Base-by-base conservation (phyloP, 2,329 filamentous ascomycete species). In the Arachnomyces sp. region DNA sequence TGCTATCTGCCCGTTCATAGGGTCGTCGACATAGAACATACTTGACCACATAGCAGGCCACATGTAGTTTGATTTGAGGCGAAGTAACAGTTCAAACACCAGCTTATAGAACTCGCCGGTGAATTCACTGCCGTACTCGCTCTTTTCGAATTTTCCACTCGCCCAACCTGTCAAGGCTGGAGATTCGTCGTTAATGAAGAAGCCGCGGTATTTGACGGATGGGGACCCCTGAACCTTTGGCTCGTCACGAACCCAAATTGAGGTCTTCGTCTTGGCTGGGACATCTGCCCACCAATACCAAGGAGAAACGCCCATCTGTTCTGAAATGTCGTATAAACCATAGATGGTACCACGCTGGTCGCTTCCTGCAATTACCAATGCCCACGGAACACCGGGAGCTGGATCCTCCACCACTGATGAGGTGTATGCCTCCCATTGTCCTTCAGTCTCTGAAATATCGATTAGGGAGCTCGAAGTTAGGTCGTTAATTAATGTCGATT, bases 21-120 rank as follows among this genome's bases (percentile, higher is more conserved):
- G 68, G 53, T 87, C 83, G 45, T 87, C 84, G 1, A 84, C 73
- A 53, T 80, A 77, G 52, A 86, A 84, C 71, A 85, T 84, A 47
- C 72, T 75, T 4, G 72, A 75, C 84, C 82, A 87, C 55, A 77
- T 69, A 1, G 81, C 74, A 0, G 82, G 84, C 83, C 84, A 87
- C 36, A 87, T 66, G 52, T 86, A 86, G 58, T 87, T 87, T 12
- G 82, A 82, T 29, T 77, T 73, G 18, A 84, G 68, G 4, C 84
- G 73, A 4, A 87, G 73, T 1, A 86, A 63, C 1, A 87, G 67
- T 62, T 87, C 84, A 46, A 84, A 86, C 14, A 87, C 75, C 14
- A 75, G 73, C 3, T 72, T 65, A 59, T 87, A 85, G 57, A 86
- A 84, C 3, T 75, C 71, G n/a, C 73, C 67, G 42, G 75, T 76